Base-by-base conservation (phyloP, 768 basidiomycete species). In the Trametes maxima region DNA sequence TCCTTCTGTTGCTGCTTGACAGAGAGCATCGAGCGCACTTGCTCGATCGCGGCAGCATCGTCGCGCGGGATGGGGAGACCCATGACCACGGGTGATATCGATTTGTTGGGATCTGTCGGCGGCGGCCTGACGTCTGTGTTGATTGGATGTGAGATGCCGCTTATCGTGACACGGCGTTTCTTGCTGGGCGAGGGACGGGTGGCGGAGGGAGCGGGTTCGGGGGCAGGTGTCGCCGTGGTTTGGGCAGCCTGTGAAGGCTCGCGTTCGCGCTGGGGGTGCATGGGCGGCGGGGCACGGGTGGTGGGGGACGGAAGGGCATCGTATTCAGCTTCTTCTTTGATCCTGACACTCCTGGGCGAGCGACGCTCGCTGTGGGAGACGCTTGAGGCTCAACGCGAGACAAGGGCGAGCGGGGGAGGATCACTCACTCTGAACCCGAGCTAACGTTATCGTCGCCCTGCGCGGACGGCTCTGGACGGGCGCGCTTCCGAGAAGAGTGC, bases 1-100 rank as follows among this genome's bases (percentile, higher is more conserved):
- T 85, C 82, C 73, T 89, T 86, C 72, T 88, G 90, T 66, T 86
- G 85, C 71, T 87, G 87, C 68, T 89, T 90, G 50, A 84, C 80
- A 37, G 79, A 73, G 60, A 86, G 78, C 76, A 83, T 83, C 19
- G 85, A 83, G 69, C 86, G 80, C 44, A 86, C 80, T 71, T 86
- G 84, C 67, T 88, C 86, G 42, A 86, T 76, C 13, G 81, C 81
- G 35, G 73, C 69, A 1, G 84, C 79, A 65, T 88, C 85, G 71
- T 89, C 86, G 60, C 81, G 81, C 57, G 77, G 77, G 63, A 85
- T 76, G 39, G 83, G 77, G 36, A 67, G 80, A 24, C 86, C 80
- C 75, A 87, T 81, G 63, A 88, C 83, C 57, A 84, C 83, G 42
- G 90, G 86, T 0, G 88, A 88, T 36, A 88, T 82, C 56, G 87